Evolutionary conservation across 2,329 filamentous ascomycete species (phyloP).

Genomic region (Fusarium beomiforme): DNA sequence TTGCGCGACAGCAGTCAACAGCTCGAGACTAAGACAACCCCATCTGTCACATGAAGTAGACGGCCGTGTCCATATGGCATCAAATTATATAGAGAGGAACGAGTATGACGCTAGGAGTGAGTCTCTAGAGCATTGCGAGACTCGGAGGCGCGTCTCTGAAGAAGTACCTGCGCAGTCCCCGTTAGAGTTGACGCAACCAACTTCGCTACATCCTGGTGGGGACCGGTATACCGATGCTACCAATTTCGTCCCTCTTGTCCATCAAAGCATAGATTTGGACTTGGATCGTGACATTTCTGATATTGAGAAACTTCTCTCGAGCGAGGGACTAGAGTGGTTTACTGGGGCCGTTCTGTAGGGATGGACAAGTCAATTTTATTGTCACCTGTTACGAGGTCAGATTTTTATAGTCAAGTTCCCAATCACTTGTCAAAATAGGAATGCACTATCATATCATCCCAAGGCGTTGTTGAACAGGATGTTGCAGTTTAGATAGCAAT

Average conservation of each 20-base stretch:
- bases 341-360: background rate
- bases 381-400: background rate
- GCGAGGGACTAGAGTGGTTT: background rate
- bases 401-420: background rate
- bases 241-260: background rate
- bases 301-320: background rate
- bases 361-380: background rate
- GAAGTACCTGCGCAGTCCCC: background rate
- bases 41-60: background rate
- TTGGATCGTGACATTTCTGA: background rate
- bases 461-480: background rate
- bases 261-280: background rate
- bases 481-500: background rate
- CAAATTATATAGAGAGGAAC: background rate
- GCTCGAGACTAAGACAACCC: background rate
- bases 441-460: too few relatives aligned
- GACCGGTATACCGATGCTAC: background rate
- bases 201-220: background rate
- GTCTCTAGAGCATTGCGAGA: background rate
- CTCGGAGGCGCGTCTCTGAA: background rate
- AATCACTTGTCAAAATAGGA: accelerated
- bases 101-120: background rate
- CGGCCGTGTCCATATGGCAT: background rate
- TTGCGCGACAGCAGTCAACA: background rate
- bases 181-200: background rate